Base-by-base conservation (phyloP, 169 alveolate genomes). In the Eimeria necatrix region DNA sequence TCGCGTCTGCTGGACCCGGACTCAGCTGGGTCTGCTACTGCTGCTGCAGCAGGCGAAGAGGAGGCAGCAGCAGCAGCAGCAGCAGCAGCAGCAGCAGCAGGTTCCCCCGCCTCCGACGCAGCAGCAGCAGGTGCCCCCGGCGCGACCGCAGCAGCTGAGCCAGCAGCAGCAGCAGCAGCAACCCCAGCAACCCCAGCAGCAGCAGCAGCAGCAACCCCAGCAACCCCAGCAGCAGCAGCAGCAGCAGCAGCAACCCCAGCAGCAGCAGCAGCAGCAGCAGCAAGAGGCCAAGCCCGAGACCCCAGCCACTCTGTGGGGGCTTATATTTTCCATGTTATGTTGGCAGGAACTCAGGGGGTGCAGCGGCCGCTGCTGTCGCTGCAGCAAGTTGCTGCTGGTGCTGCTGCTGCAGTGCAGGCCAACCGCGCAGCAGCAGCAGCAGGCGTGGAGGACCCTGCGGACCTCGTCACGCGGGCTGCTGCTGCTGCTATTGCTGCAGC, bases 371-470 rank as follows among this genome's bases (percentile, higher is more conserved):
- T 56, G 64, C n/a, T n/a, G n/a, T n/a, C 78, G 48, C 85, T 26
- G 53, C 85, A 74, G 85, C 85, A 74, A 51, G 85, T 26, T 7
- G 85, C 85, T 26, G 85, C 85, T 9, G 85, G 59, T 8, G 85
- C 49, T 26, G 85, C 53, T 26, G 85, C 85, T 26, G 85, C 85
- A 6, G 53, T 8, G 14, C 49, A 32, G 53, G 53, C 59, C 6
- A 18, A 74, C 53, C 85, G 59, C 49, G 53, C 85, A 74, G 85
- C 85, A 74, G 85, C 85, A 14, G 85, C 85, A 24, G 85, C 85
- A 74, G 85, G 49, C 20, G 85, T 6, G n/a, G 85, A 22, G 41
- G 32, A 68, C 78, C 12, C 85, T 26, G 53, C 85, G 24, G 85
- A 10, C n/a, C 85, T 16, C 53, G 85, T 26, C 6, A 51, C 85